phyloP scores from a whole-genome alignment of 495 filamentous ascomycete species.

The Xylaria grammica region DNA sequence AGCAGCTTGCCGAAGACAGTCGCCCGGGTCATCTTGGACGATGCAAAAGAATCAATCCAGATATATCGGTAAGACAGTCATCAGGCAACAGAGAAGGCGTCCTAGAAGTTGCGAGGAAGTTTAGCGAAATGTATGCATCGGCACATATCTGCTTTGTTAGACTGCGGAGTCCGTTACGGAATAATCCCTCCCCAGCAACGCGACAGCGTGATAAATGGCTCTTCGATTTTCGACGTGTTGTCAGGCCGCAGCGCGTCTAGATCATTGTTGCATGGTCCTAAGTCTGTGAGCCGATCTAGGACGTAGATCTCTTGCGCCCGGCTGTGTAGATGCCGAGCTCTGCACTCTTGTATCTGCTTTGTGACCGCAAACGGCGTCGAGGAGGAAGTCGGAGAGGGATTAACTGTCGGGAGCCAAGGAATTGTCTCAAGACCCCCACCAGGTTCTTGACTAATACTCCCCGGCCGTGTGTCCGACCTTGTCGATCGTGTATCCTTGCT shows the following conservation, averaged over 20 bases:
- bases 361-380: not conserved
- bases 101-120: not conserved
- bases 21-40: constrained; percentile 22
- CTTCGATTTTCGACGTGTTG: not conserved
- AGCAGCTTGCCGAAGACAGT: constrained; percentile 22
- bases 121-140: not conserved
- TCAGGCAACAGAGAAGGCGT: not conserved
- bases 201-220: not conserved
- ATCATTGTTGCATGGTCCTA: not conserved
- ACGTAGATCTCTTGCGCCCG: not conserved
- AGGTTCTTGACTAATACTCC: no score
- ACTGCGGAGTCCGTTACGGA: not conserved
- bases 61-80: constrained; percentile 4
- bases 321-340: not conserved
- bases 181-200: constrained; percentile 3
- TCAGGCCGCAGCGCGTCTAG: not conserved
- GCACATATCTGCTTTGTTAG: not conserved
- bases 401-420: not conserved
- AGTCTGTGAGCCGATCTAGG: not conserved
- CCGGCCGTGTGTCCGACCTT: no score
- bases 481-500: no score
- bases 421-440: not conserved
- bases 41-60: constrained; percentile 26
- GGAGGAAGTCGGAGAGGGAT: not conserved
- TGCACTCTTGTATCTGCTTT: constrained; percentile 1